phyloP scores from a whole-genome alignment of 2,329 filamentous ascomycete species.

The Aspergillus pseudoviridinutans region DNA sequence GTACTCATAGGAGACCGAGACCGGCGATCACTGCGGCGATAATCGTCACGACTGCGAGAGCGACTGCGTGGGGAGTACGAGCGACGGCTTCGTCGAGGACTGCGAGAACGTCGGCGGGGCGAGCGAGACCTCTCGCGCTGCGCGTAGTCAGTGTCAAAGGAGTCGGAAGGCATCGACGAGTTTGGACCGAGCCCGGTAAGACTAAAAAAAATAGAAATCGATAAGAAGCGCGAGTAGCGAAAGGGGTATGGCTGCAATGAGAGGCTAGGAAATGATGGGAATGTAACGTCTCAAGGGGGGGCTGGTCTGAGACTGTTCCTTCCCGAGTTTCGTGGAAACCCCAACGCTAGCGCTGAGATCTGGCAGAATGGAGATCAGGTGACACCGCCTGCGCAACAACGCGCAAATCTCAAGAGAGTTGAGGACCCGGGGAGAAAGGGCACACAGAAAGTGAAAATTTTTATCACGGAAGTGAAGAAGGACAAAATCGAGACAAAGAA shows the following conservation, averaged over 20 bases:
- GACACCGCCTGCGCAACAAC: not conserved
- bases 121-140: conserved; percentile 76
- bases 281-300: not conserved
- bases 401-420: not conserved
- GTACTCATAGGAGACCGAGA: conserved; percentile 85
- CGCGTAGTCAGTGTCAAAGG: conserved; percentile 33
- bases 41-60: conserved; percentile 74
- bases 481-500: not conserved
- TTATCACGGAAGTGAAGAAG: not conserved
- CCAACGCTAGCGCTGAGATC: not conserved
- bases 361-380: not conserved
- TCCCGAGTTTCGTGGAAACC: not conserved
- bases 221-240: not conserved
- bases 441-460: not conserved
- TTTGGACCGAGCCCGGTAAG: not conserved
- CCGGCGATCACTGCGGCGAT: conserved; percentile 69
- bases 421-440: not conserved
- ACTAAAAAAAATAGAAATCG: conserved; percentile 1
- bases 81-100: conserved; percentile 70
- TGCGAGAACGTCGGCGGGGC: conserved; percentile 70
- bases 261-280: not conserved
- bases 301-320: not conserved
- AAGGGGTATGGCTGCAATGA: not conserved
- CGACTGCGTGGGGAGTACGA: conserved; percentile 77
- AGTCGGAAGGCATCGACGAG: conserved; percentile 23